Evolutionary conservation across 306 rosid species (phyloP), one percentile per base, ranked within the genome.

Genomic region (Cicer pinnatifidum): DNA sequence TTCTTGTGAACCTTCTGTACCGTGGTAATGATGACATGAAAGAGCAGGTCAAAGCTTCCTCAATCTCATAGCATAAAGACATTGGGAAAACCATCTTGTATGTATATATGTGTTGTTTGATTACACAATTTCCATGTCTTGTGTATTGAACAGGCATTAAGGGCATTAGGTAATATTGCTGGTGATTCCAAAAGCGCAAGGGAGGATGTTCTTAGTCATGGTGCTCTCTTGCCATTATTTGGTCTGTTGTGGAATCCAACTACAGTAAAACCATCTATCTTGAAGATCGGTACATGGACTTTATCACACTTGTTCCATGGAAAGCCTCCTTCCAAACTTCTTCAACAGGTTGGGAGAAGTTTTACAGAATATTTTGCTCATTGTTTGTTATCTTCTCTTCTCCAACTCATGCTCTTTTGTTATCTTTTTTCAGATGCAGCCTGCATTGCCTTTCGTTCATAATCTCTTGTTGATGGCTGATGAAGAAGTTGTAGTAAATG

Each of bases 161-260:
- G 43, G 44, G 65, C 17, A 6, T 33, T 59, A 59, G 16, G 43
- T 33, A 59, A 59, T 59, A 59, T 59, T 59, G 65, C 65, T 6
- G 43, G 17, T 1, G 41, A 59, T 59, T 59, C 65, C 65, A 17
- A 15, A 0, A 33, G 19, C 5, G 9, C 65, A 12, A 59, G 65
- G 9, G 65, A 59, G 12, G 10, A 11, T 33, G 65, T 59, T 59
- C n/a, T 28, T 33, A 33, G 12, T 33, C 17, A 59, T 33, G 65
- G 65, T 11, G 65, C 19, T 33, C 65, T 59, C 5, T 28, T 28
- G 5, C 35, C 19, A 33, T 28, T 59, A 33, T 12, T 59, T 41
- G 12, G 19, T 59, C 9, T 59, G 8, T 33, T 33, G 41, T 59
- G 65, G 65, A 59, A n/a, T 33, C 43, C 65, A 4, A 2, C 43